Conservation (phyloP, 257 asterid species). For the Rauvolfia tetraphylla region DNA sequence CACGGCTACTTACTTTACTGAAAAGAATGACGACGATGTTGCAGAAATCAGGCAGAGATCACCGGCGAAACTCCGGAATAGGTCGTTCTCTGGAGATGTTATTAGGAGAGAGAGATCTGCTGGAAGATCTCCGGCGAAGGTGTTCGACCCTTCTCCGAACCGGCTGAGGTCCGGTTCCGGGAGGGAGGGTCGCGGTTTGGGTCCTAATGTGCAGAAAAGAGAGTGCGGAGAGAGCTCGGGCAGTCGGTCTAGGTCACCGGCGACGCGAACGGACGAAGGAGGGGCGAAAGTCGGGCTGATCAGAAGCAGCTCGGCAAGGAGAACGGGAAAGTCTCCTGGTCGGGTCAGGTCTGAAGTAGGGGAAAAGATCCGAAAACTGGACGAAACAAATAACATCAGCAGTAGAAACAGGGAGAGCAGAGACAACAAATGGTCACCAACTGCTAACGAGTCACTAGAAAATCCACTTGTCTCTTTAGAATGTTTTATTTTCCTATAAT, state of each 20-base stretch:
- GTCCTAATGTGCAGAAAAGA: constrained; percentile 28
- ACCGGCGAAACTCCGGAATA: constrained; percentile 41
- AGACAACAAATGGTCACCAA: constrained; percentile 42
- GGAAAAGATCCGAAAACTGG: constrained; percentile 40
- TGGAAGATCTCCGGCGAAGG: constrained; percentile 51
- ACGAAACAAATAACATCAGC: constrained; percentile 9
- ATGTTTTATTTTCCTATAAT: constrained; percentile 77
- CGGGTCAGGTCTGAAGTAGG: constrained; percentile 54
- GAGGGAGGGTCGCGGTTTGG: constrained; percentile 18
- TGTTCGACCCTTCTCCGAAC: constrained; percentile 50
- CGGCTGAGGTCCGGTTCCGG: constrained; percentile 34
- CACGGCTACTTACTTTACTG: constrained; percentile 25
- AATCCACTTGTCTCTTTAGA: constrained; percentile 95
- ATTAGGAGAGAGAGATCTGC: constrained; percentile 18
- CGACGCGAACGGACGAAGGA: constrained; percentile 32
- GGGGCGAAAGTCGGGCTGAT: constrained; percentile 30
- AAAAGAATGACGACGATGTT: constrained; percentile 23
- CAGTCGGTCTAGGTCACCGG: constrained; percentile 71
- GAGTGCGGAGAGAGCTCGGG: constrained; percentile 56
- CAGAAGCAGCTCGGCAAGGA: constrained; percentile 45
- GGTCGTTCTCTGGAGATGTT: constrained; percentile 33
- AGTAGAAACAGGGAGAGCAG: constrained; percentile 19
- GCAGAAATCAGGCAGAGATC: constrained; percentile 45
- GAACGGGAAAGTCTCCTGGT: constrained; percentile 58
- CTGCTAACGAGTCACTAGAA: constrained; percentile 63